These are phyloP conservation scores for Fusarium piperis DNA, from an alignment of 2,329 filamentous ascomycete genomes.

Conservation along the genomic window DNA sequence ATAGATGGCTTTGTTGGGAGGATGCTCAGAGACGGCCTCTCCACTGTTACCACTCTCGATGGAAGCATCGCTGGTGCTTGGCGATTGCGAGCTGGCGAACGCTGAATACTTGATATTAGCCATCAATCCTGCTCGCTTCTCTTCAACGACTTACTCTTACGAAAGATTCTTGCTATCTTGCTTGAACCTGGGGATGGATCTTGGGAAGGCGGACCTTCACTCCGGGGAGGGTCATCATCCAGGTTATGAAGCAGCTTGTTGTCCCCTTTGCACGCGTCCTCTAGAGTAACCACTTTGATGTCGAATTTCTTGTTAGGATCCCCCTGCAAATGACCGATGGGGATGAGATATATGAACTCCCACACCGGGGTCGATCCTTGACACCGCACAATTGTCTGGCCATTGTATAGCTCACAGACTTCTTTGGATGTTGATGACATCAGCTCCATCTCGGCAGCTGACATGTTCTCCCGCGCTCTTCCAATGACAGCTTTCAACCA, in stretches of 20 bases:
- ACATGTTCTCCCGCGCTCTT: not conserved
- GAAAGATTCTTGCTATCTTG: not conserved
- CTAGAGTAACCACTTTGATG: accelerated
- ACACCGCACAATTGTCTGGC: not conserved
- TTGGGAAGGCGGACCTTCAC: not conserved
- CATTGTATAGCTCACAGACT: not conserved
- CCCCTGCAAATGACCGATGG: accelerated
- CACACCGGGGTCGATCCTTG: not conserved
- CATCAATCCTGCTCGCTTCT: not conserved
- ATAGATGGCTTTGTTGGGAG: not conserved
- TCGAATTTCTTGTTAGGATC: accelerated
- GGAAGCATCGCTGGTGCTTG: not conserved
- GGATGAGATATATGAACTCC: not conserved
- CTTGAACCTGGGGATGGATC: not conserved
- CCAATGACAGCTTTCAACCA: not conserved
- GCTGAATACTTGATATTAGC: not conserved
- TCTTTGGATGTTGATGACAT: not conserved
- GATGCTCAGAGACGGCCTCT: not conserved
- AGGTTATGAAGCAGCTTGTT: not conserved
- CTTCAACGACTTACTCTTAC: not conserved
- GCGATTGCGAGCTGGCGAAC: not conserved
- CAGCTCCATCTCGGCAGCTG: not conserved
- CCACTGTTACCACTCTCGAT: not conserved
- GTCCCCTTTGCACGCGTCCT: not conserved
- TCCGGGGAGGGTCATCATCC: not conserved